These are phyloP conservation scores for Suhomyces terraborum DNA, from an alignment of 1,139 yeast genomes.

Conservation along the genomic window DNA sequence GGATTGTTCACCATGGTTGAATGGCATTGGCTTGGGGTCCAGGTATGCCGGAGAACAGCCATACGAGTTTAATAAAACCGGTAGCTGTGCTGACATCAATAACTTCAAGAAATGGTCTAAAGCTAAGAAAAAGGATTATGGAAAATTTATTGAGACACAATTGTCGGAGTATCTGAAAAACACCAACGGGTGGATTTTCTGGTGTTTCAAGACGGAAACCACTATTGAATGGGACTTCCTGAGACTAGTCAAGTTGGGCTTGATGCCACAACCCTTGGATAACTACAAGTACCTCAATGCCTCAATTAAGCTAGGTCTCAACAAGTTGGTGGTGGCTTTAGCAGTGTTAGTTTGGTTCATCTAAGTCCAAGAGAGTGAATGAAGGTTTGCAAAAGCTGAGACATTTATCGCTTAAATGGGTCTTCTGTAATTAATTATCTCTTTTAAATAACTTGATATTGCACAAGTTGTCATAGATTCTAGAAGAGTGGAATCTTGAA, in stretches of 20 bases:
- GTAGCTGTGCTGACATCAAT: constrained; percentile 31
- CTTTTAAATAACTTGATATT: too few relatives aligned
- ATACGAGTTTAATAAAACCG: constrained; percentile 36
- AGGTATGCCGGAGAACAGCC: constrained; percentile 55
- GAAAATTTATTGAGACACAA: constrained; percentile 49
- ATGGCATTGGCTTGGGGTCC: constrained; percentile 61
- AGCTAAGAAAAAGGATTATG: constrained; percentile 44
- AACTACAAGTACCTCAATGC: constrained; percentile 29
- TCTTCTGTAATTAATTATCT: too few relatives aligned
- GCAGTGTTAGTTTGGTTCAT: not conserved
- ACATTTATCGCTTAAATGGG: too few relatives aligned
- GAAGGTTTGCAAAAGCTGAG: too few relatives aligned
- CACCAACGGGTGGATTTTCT: constrained; percentile 63
- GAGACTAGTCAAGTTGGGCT: constrained; percentile 46
- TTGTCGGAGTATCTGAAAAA: constrained; percentile 45
- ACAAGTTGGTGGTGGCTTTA: not conserved
- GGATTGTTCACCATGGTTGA: constrained; percentile 67
- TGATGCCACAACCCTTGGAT: constrained; percentile 64
- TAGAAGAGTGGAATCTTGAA: too few relatives aligned
- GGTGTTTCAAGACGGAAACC: constrained; percentile 69
- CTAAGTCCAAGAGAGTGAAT: too few relatives aligned
- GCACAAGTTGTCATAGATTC: too few relatives aligned
- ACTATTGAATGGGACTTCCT: constrained; percentile 66
- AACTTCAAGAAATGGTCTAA: constrained; percentile 40
- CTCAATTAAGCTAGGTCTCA: constrained; percentile 24